phyloP scores from a whole-genome alignment of 225 moss, liverwort and hornwort genomes.

The Antitrichia curtipendula region DNA sequence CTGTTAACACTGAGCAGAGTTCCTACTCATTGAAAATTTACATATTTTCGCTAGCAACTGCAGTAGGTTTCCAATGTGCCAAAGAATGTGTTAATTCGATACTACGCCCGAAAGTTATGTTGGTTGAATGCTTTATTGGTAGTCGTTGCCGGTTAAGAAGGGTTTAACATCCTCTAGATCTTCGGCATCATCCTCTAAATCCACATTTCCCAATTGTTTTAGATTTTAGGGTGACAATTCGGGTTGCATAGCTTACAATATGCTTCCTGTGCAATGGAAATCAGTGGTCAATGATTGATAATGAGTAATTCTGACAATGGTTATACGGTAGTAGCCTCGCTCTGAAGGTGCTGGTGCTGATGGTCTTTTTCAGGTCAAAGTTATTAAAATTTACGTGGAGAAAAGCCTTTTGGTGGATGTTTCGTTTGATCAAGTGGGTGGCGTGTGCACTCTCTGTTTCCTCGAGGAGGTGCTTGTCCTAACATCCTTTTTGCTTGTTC shows the following conservation, averaged over 20 bases:
- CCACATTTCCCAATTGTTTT: background rate
- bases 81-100: background rate
- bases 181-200: background rate
- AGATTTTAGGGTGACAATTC: background rate
- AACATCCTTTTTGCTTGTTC: background rate
- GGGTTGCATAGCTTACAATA: background rate
- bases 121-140: background rate
- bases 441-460: slow-evolving; percentile 75
- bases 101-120: background rate
- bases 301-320: background rate
- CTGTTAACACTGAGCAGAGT: background rate
- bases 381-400: slow-evolving; percentile 68
- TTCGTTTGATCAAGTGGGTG: slow-evolving; percentile 70
- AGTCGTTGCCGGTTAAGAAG: background rate
- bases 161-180: background rate
- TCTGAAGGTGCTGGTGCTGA: background rate
- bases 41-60: background rate
- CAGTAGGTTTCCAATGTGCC: background rate
- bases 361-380: slow-evolving; percentile 38
- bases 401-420: slow-evolving; percentile 70
- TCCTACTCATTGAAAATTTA: background rate
- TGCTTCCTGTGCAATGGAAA: background rate
- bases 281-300: background rate
- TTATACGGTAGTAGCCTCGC: too few relatives aligned
- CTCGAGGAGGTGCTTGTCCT: slow-evolving; percentile 52